Base-by-base conservation (phyloP, 805 yeast genomes). In the Candida awuae region DNA sequence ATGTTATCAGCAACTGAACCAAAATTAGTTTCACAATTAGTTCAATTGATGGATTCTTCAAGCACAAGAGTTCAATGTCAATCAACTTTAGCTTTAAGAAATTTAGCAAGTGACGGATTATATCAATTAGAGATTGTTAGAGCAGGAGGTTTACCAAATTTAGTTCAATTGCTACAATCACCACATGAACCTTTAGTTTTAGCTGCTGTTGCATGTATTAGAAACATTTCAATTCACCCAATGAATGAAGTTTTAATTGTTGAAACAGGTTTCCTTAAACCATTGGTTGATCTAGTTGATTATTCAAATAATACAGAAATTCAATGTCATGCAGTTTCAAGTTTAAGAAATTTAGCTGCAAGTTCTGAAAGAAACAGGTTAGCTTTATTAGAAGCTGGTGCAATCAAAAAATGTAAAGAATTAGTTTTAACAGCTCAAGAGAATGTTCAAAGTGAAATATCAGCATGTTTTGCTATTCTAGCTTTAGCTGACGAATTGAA, bases 181-280 rank as follows among this genome's bases (percentile, higher is more conserved):
- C 77, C 81, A 46, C 94, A 88, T 55, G 90, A 86, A 56, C 95
- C 97, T 23, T 71, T 92, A 46, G 86, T 90, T 9, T 69, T 92
- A 40, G 97, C 98, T 6, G 92, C 97, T 8, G 98, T 92, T 35
- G 99, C 99, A 2, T 92, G 99, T 65, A 86, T 92, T 48, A 79
- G 99, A 66, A 92, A 92, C 61, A 86, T 92, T 40, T 87, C 97
- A 8, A 92, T 92, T 46, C 97, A 92, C 57, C 97, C 98, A 23
- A 71, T 84, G 61, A 92, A 92, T 60, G 99, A 92, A 67, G 90
- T 94, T 13, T 70, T 92, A 41, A 92, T 92, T 34, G 92, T 92
- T 40, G 97, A 92, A 48, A 96, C 97, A 5, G 98, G 98, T 1
- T 92, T 92, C 65, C 70, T 92, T 54, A 79, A 80, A 54, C 97